Evolutionary conservation across 352 stramenopile genomes (phyloP).

Genomic region (Discostella stelligera): DNA sequence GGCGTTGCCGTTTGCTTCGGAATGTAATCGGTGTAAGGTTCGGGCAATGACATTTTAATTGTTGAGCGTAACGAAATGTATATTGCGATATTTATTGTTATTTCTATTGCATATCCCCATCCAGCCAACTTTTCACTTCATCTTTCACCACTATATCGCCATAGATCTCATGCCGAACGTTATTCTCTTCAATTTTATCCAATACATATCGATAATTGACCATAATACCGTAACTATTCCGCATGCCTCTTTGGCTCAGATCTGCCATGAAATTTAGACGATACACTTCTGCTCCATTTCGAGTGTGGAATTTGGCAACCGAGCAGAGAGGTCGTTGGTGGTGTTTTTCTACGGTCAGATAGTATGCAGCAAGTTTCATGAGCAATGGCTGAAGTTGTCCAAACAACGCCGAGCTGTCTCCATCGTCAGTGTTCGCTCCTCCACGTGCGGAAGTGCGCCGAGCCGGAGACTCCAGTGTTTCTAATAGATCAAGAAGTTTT

Average conservation of each 20-base stretch:
- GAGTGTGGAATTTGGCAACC: conserved; percentile 82
- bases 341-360: conserved; percentile 67
- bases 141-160: conserved; percentile 37
- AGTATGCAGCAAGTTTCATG: conserved; percentile 64
- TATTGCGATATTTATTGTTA: not conserved
- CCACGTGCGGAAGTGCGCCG: conserved; percentile 19
- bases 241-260: conserved; percentile 62
- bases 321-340: conserved; percentile 78
- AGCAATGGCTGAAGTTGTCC: conserved; percentile 59
- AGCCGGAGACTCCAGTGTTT: conserved; percentile 27
- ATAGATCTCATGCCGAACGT: conserved; percentile 39
- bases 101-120: conserved; percentile 3
- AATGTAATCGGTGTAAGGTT: not conserved
- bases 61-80: not conserved
- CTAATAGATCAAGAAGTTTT: conserved; percentile 28
- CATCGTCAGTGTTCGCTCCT: not conserved
- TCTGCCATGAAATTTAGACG: conserved; percentile 80
- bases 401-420: conserved; percentile 15
- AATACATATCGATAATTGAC: conserved; percentile 84
- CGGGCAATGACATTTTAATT: not conserved
- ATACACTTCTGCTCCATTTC: conserved; percentile 82
- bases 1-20: conserved; percentile 1
- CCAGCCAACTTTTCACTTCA: conserved; percentile 20
- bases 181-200: conserved; percentile 57
- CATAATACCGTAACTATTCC: conserved; percentile 83